Percentiles rank a stretch among this genome's conserved stretches.
These are phyloP conservation scores for Phylloboletellus chloephorus DNA, from an alignment of 1,284 basidiomycete genomes.

Conservation along the genomic window DNA sequence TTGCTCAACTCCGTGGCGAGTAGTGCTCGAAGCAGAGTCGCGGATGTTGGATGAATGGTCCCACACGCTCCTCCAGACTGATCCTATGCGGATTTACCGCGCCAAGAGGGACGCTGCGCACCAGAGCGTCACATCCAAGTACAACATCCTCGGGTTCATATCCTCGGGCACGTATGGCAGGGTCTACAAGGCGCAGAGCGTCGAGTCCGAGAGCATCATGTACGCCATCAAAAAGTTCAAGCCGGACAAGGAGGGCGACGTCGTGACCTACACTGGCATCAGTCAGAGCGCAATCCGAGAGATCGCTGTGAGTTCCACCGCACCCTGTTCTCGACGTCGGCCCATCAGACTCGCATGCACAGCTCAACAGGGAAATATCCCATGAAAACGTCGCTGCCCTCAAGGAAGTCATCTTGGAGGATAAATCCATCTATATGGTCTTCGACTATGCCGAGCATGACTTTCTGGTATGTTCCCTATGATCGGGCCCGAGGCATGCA, in stretches of 20 bases:
- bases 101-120: constrained; percentile 68
- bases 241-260: constrained; percentile 96
- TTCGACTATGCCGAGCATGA: constrained; percentile 99
- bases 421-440: constrained; percentile 98
- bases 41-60: constrained; percentile 36
- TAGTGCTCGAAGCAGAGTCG: no score
- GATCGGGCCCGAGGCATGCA: background rate
- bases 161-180: constrained; percentile 97
- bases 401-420: constrained; percentile 93
- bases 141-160: constrained; percentile 93
- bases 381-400: constrained; percentile 92
- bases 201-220: constrained; percentile 60
- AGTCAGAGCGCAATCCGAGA: constrained; percentile 96
- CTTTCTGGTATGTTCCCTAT: constrained; percentile 65
- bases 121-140: constrained; percentile 70
- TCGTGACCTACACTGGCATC: constrained; percentile 92
- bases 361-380: constrained; percentile 91
- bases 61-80: constrained; percentile 43
- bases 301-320: constrained; percentile 69
- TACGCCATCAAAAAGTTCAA: constrained; percentile 99
- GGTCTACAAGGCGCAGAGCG: constrained; percentile 92
- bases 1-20: no score
- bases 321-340: background rate
- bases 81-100: constrained; percentile 83
- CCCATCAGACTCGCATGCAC: constrained; percentile 1